Base-by-base conservation (phyloP, 116 monocot species). In the Thalassia testudinum region DNA sequence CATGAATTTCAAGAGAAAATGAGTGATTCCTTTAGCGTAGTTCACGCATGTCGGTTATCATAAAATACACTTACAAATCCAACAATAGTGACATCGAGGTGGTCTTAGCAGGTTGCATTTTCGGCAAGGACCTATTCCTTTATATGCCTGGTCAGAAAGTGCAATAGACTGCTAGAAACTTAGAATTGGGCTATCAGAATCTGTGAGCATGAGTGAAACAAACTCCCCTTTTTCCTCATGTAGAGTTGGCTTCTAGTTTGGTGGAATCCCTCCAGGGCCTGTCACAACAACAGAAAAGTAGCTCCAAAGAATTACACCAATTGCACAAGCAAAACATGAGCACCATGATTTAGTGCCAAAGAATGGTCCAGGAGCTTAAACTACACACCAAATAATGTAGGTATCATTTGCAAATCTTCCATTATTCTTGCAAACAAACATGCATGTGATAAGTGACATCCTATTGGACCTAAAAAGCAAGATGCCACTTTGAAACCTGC, bases 101-200 rank as follows among this genome's bases (percentile, higher is more conserved):
- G 93, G 93, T 71, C 87, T 93, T 50, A 83, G 65, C 49, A 87
- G 80, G 71, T 78, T 83, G 74, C 93, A 93, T 67, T 93, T 93
- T 43, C 84, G 64, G 61, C 93, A 93, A 49, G 73, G 84, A 59
- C 93, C 75, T 24, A 72, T 54, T 42, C 59, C 74, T 23, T 65
- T 70, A 50, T 62, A 80, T 25, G 66, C 63, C 10, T 66, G 48
- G 21, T 71, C 75, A 21, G 57, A 57, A 43, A 69, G 57, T 44
- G 68, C 49, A 26, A 57, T 61, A 37, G 78, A 61, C 24, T 61
- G 68, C 63, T 79, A 77, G 27, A 72, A 27, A 52, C 57, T 73
- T 27, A 75, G 44, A 54, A 66, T 65, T 22, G 53, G 58, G 37
- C 49, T 70, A 59, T 29, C 51, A 27, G 73, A 83, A 19, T 92